Percentiles rank a stretch among this genome's conserved stretches.
Conservation (phyloP, 1,284 basidiomycete genomes). For the Paramarasmius palmivorus region DNA sequence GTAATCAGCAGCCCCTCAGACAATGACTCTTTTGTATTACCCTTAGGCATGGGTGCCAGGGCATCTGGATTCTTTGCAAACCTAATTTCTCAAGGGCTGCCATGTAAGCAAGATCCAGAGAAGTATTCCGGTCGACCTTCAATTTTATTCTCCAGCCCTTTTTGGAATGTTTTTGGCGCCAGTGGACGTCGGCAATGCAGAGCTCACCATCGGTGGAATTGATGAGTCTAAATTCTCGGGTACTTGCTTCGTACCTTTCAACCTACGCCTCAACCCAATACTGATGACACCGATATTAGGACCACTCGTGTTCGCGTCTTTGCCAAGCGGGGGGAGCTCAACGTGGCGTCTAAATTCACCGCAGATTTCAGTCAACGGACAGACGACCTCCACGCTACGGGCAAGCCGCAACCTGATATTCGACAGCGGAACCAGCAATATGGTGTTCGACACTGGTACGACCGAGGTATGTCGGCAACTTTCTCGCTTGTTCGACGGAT, state of each 20-base stretch:
- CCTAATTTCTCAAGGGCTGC: conserved; percentile 47
- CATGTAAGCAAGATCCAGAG: conserved; percentile 32
- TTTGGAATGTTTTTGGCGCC: conserved; percentile 57
- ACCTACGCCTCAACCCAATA: conserved; percentile 1
- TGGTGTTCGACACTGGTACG: conserved; percentile 48
- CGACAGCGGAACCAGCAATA: conserved; percentile 57
- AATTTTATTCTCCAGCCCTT: conserved; percentile 33
- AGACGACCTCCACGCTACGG: conserved; percentile 43
- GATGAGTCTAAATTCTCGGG: conserved; percentile 52
- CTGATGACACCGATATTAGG: conserved; percentile 1
- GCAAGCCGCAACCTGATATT: conserved; percentile 48
- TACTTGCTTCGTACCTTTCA: conserved; percentile 21
- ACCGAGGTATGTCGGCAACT: conserved; percentile 36
- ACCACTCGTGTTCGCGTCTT: conserved; percentile 40
- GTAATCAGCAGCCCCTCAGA: too few species aligned
- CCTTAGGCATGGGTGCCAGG: conserved; percentile 44
- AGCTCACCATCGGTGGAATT: conserved; percentile 54
- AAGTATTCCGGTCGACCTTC: not conserved
- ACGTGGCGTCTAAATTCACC: conserved; percentile 50
- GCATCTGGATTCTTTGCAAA: conserved; percentile 50
- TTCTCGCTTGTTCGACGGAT: too few species aligned
- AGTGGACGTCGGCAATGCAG: conserved; percentile 46
- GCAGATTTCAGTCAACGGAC: conserved; percentile 51
- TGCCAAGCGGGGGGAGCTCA: conserved; percentile 30
- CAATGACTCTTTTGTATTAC: not conserved